phyloP scores from a whole-genome alignment of 768 basidiomycete genomes.

The Tylopilus sp. region DNA sequence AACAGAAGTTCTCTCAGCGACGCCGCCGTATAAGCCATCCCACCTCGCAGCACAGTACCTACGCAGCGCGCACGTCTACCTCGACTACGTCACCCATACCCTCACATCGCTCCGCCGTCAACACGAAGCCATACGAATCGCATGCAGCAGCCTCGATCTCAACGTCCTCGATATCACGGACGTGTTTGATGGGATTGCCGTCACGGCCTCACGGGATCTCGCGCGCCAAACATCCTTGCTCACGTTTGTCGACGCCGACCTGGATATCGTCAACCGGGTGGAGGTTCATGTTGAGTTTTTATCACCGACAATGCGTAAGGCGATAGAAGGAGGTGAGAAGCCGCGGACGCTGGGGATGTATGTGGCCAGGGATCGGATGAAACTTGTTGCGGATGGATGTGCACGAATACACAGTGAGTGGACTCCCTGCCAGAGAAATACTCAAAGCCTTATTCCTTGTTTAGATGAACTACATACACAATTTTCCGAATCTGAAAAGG shows the following conservation, averaged over 20 bases:
- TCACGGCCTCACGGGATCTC: conserved; percentile 56
- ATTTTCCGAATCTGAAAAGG: conserved; percentile 52
- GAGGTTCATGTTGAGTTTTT: conserved; percentile 74
- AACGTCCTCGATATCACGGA: conserved; percentile 70
- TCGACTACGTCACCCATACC: conserved; percentile 54
- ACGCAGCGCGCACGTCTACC: conserved; percentile 59
- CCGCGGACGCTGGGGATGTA: conserved; percentile 76
- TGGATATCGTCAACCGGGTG: conserved; percentile 66
- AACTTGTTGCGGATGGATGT: conserved; percentile 72
- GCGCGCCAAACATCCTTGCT: conserved; percentile 64
- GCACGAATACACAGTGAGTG: conserved; percentile 61
- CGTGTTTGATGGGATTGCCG: conserved; percentile 61
- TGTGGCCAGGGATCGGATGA: conserved; percentile 76
- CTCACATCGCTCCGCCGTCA: conserved; percentile 58
- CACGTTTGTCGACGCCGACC: conserved; percentile 61
- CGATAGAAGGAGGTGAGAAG: conserved; percentile 68
- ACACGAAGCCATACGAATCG: conserved; percentile 67
- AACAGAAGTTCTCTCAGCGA: conserved; percentile 58
- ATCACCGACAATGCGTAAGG: conserved; percentile 59
- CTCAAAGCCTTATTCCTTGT: background rate
- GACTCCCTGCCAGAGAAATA: background rate
- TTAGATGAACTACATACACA: conserved; percentile 57
- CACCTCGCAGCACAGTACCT: conserved; percentile 66
- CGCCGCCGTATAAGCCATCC: conserved; percentile 69
- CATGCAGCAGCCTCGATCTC: conserved; percentile 67